Conservation (phyloP, 2,329 filamentous ascomycete species). For the Cryphonectria radicalis region DNA sequence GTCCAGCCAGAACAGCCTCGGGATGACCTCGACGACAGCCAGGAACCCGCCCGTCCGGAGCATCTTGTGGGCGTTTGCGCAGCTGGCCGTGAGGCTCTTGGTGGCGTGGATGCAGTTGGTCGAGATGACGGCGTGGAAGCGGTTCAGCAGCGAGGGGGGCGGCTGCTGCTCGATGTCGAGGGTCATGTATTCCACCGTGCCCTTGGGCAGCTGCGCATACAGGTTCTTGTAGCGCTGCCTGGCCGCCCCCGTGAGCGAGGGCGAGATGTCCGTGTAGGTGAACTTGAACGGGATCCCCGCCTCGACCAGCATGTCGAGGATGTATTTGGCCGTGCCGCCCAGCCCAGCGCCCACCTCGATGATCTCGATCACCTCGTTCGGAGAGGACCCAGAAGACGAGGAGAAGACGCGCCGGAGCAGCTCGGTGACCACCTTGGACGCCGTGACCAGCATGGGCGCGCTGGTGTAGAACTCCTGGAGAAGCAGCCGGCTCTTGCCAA, state of each 20-base stretch:
- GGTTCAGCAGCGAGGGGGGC: constrained; percentile 27
- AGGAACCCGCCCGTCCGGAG: constrained; percentile 35
- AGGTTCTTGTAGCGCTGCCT: constrained; percentile 29
- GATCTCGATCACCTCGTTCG: constrained; percentile 37
- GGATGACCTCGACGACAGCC: constrained; percentile 38
- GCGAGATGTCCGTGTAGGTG: constrained; percentile 48
- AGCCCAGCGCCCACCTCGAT: constrained; percentile 50
- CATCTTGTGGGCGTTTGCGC: constrained; percentile 34
- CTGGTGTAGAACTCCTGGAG: constrained; percentile 43
- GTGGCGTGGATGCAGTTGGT: constrained; percentile 46
- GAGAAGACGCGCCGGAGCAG: constrained; percentile 6
- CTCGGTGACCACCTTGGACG: constrained; percentile 31
- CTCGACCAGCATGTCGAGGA: constrained; percentile 36
- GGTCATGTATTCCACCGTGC: constrained; percentile 34
- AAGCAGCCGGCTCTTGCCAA: constrained; percentile 37
- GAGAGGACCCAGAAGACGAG: not conserved
- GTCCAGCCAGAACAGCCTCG: constrained; percentile 37
- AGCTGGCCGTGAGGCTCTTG: constrained; percentile 28
- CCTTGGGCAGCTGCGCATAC: constrained; percentile 1
- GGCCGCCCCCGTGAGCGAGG: constrained; percentile 35
- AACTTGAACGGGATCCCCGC: constrained; percentile 40
- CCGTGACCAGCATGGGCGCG: constrained; percentile 34
- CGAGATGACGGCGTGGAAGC: constrained; percentile 40
- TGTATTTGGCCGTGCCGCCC: constrained; percentile 44
- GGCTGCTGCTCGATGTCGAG: constrained; percentile 37